Evolutionary conservation across 169 alveolate species (phyloP), one percentile per base, ranked within the genome.

Genomic region (Eimeria tenella): DNA sequence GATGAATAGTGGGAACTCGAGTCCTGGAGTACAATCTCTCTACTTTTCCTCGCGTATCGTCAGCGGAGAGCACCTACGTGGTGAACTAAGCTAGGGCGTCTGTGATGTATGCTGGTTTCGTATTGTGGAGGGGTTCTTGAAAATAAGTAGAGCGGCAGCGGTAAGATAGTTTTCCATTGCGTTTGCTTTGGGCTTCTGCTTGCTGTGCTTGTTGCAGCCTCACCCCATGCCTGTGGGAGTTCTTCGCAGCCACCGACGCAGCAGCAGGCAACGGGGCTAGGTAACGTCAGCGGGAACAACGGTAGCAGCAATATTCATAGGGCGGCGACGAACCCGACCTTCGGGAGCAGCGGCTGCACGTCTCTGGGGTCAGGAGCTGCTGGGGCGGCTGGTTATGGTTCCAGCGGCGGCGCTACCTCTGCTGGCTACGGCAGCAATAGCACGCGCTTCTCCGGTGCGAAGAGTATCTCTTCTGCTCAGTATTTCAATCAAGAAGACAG

Each of bases 391-490:
- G 89, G 73, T 8, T 81, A 81, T 56, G 89, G 89, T 58, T 21
- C 89, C 65, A 81, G 73, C 73, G 42, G 73, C 89, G 53, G 21
- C 73, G 42, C 89, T 10, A 56, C 73, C 13, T 4, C 73, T 81
- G 89, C 73, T 55, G 74, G 53, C 50, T 55, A 19, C 17, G 89
- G 89, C 21, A 81, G 89, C 89, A 74, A 90, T 58, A 49, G 90
- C 87, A 63, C 60, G 15, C 95, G 95, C 3, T 93, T 93, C 62
- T 55, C 90, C 65, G 87, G 87, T 5, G 95, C 95, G 87, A 93
- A 93, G 42, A 79, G 93, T 53, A 93, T 93, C 8, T 93, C 95
- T 25, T 93, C 95, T 21, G 95, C 87, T 19, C 95, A 93, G 70
- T 93, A 52, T 42, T 81, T 81, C 74, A 81, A 81, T 71, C 52